Base-by-base conservation (phyloP, 305 asterid species). In the Rubia peregrina region DNA sequence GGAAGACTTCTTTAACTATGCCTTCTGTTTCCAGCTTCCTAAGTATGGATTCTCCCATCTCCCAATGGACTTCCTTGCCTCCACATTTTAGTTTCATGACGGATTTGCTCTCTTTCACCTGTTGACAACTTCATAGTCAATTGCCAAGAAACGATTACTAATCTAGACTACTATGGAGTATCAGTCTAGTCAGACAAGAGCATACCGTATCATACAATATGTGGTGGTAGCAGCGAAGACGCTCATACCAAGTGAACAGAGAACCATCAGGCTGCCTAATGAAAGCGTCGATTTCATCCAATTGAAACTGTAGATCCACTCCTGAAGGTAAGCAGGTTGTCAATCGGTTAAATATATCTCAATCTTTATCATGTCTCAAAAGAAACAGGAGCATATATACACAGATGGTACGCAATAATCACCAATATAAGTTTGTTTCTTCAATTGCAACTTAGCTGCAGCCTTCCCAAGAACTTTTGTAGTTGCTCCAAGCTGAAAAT, bases 241-340 rank as follows among this genome's bases (percentile, higher is more conserved):
- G 85, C 75, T 94, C 98, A 30, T 88, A 85, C 98, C 98, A 94
- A 77, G 95, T 94, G 90, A 94, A 94, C 78, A 94, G 83, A 77
- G 97, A 88, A 68, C 98, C 97, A 73, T 94, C 97, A 11, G 98
- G 96, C 72, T 91, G 92, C 81, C 83, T 81, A 69, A 80, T 86
- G 76, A 88, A 94, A 73, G 96, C 97, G 57, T 87, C 83, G 62
- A 84, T 88, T 76, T 88, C 89, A 65, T 94, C 97, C 96, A 90
- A 88, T 61, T 88, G 86, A 83, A 94, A 91, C 33, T 79, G 91
- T 80, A 94, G 88, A 75, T 90, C 96, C 85, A 94, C 85, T 76
- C 98, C 98, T 94, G 84, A 73, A 85, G 77, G 60, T 26, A 14
- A 73, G 24, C 36, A 66, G 49, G 42, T 68, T 9, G 38, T 49